Evolutionary conservation across 1,284 basidiomycete genomes (phyloP).

Genomic region (Tylopilus sp.): DNA sequence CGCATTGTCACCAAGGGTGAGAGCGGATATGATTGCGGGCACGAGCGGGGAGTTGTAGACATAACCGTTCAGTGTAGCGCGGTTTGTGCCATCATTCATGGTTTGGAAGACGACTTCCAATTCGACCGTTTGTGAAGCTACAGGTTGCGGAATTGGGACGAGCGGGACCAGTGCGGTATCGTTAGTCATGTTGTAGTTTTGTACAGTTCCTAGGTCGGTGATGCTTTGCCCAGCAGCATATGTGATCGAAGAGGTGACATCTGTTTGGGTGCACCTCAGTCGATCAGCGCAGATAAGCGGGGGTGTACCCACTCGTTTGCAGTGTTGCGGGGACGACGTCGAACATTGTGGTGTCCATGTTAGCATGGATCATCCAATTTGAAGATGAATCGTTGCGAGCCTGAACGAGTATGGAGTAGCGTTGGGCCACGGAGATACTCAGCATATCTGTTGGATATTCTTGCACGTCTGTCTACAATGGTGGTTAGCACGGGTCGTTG

Average conservation of each 20-base stretch:
- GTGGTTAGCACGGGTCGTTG: not conserved
- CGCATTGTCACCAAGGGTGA: constrained; percentile 76
- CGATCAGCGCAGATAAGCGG: not conserved
- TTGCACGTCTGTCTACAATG: constrained; percentile 67
- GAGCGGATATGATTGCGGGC: constrained; percentile 72
- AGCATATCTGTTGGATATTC: constrained; percentile 71
- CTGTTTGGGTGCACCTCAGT: constrained; percentile 37
- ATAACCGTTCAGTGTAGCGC: constrained; percentile 69
- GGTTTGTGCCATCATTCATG: constrained; percentile 78
- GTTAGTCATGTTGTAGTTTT: constrained; percentile 55
- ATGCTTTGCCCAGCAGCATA: constrained; percentile 55
- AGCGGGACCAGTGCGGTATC: constrained; percentile 66
- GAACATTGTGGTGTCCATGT: constrained; percentile 88
- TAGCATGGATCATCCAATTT: constrained; percentile 89
- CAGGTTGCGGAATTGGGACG: constrained; percentile 40
- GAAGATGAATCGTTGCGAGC: constrained; percentile 80
- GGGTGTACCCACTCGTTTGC: constrained; percentile 62
- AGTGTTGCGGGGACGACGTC: constrained; percentile 73
- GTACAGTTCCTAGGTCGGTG: constrained; percentile 50
- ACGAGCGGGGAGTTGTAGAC: constrained; percentile 70
- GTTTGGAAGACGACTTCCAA: constrained; percentile 66
- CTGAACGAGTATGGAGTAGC: constrained; percentile 90
- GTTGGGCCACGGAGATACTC: constrained; percentile 81
- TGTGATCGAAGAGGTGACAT: constrained; percentile 75
- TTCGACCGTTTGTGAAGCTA: constrained; percentile 52